phyloP scores from a whole-genome alignment of 139 green algal species.

The Microglena sp. region DNA sequence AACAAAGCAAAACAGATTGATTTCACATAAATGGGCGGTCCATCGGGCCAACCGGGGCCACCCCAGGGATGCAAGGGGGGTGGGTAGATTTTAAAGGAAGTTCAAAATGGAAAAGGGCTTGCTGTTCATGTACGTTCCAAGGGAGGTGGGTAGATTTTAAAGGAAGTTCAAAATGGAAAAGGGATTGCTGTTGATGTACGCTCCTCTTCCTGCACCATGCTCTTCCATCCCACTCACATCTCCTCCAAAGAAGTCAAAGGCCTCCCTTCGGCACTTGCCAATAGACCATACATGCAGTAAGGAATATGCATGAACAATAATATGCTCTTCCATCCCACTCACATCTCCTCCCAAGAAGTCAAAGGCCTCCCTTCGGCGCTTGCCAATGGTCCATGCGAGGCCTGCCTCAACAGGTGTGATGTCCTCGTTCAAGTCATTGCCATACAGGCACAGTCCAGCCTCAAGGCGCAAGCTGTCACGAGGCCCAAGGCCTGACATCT shows the following conservation, averaged over 20 bases:
- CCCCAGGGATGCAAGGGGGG: no score
- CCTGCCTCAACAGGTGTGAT: slow-evolving; percentile 92
- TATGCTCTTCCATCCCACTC: background rate
- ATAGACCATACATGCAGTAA: slow-evolving; percentile 56
- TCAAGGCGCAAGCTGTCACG: slow-evolving; percentile 92
- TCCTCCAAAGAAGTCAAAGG: slow-evolving; percentile 1
- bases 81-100: no score
- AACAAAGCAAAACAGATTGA: no score
- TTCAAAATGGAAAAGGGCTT: no score
- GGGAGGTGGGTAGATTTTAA: no score
- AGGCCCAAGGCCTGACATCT: slow-evolving; percentile 74
- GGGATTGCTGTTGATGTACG: no score
- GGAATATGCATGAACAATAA: background rate
- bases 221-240: background rate
- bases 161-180: no score
- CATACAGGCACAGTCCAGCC: slow-evolving; percentile 96
- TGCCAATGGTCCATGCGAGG: slow-evolving; percentile 80
- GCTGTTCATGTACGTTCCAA: no score
- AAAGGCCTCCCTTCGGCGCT: slow-evolving; percentile 74
- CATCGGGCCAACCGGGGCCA: no score
- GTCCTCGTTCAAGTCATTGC: slow-evolving; percentile 92
- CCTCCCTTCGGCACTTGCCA: slow-evolving; percentile 72
- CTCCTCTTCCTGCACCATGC: no score
- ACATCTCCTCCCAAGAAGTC: slow-evolving; percentile 90
- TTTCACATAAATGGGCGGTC: no score